These are phyloP conservation scores for Lasiodiplodia sp. DNA, from an alignment of 2,329 filamentous ascomycete genomes.

Conservation along the genomic window DNA sequence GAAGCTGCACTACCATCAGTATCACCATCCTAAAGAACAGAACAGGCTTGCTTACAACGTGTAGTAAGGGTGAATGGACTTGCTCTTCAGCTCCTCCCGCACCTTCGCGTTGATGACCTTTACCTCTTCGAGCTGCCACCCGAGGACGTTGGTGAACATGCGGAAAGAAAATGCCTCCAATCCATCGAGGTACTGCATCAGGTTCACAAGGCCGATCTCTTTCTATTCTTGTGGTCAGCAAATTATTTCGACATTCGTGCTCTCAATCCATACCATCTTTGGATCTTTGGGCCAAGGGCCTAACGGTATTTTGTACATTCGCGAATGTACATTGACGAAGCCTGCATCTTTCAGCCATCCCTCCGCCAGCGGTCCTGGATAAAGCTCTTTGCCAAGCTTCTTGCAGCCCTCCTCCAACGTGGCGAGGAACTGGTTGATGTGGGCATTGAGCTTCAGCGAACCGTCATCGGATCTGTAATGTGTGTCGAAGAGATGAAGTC, in stretches of 20 bases:
- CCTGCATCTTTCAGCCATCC: slow-evolving; percentile 48
- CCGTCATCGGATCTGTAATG: slow-evolving; percentile 49
- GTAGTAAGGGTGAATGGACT: slow-evolving; percentile 42
- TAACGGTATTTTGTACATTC: slow-evolving; percentile 40
- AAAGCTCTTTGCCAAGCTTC: slow-evolving; percentile 33
- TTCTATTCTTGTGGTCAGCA: not conserved
- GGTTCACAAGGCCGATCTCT: slow-evolving; percentile 40
- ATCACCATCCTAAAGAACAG: not conserved
- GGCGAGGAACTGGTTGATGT: slow-evolving; percentile 22
- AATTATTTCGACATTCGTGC: too few species aligned
- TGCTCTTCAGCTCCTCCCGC: slow-evolving; percentile 40
- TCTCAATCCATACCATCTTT: slow-evolving; percentile 30
- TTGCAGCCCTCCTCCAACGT: slow-evolving; percentile 18
- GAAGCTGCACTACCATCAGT: not conserved
- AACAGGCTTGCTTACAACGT: slow-evolving; percentile 36
- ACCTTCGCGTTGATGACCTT: slow-evolving; percentile 48
- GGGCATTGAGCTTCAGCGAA: slow-evolving; percentile 35
- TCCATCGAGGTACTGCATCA: slow-evolving; percentile 51
- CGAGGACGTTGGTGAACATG: slow-evolving; percentile 50
- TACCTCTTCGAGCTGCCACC: slow-evolving; percentile 54
- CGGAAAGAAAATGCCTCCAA: slow-evolving; percentile 53
- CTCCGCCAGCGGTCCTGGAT: slow-evolving; percentile 44
- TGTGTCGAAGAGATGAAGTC: slow-evolving; percentile 54
- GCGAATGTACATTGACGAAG: slow-evolving; percentile 52
- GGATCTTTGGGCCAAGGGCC: slow-evolving; percentile 38